Evolutionary conservation across 2,329 filamentous ascomycete species (phyloP), one percentile per base, ranked within the genome.

Genomic region (Alternaria tenuissima): DNA sequence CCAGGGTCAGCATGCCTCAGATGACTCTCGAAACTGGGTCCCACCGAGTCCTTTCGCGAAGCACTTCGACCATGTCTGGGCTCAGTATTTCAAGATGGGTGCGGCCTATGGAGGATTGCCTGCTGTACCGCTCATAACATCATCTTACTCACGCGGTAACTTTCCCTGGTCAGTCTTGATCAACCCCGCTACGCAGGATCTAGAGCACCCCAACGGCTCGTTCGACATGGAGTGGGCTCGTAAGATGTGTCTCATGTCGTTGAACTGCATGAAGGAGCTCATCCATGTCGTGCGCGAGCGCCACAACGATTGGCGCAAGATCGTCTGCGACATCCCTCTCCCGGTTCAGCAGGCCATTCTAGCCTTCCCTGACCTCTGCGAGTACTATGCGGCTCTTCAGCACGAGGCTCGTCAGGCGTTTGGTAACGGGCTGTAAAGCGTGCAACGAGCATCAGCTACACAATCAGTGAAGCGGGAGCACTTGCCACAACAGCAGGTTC

Each of bases 121-220:
- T 8, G 53, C 52, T 14, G 16, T 54, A 12, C 32, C 46, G 20
- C 57, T 49, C 9, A 34, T 43, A 44, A 26, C 49, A 6, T 30
- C 44, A 7, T 55, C 62, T 12, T 57, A 55, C 4, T 60, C 62
- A 1, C 48, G 56, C 30, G 51, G 59, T 16, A 70, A 71, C 49
- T 71, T 63, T 52, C 44, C 59, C 5, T 74, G 71, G 71, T 46
- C 70, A 5, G 52, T 68, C 4, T 61, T 74, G 4, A 68, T 74
- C 62, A 73, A 74, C 54, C 63, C 68, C 1, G 66, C 68, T 57
- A 72, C 71, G 1, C 71, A 74, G 55, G 63, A 65, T 11, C 57
- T 68, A 3, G 63, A 67, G 59, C 64, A 66, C 24, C 70, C 69
- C 6, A 65, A 67, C 12, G 71, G 71, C 41, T 52, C 57, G n/a